Base-by-base conservation (phyloP, 805 yeast genomes). In the Saccharomycopsis microspora region DNA sequence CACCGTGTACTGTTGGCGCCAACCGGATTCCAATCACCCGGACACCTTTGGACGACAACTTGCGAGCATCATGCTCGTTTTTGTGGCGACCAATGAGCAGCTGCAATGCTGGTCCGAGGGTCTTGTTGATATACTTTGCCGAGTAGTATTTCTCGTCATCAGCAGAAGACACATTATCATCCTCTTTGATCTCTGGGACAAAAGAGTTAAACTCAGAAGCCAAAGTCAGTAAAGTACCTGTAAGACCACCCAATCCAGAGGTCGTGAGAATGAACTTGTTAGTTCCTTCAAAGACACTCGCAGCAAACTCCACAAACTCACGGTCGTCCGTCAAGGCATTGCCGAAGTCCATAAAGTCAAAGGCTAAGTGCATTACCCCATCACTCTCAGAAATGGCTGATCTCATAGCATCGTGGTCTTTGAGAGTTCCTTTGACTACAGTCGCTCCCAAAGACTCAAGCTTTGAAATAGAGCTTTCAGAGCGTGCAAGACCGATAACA, bases 341-440 rank as follows among this genome's bases (percentile, higher is more conserved):
- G 2, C 41, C 54, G 36, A 49, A 54, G 8, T 59, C 52, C 3
- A 48, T 27, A 45, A 60, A 64, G 44, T 66, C 51, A 51, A 61
- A 68, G 1, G 63, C 74, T 39, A 65, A 49, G 46, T 68, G 72
- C n/a, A 66, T 43, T 9, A 64, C 63, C 5, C 62, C 72, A 46
- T 69, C 74, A 5, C 62, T 45, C 41, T 56, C 57, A 5, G 46
- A 30, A 8, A 66, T 62, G 4, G 56, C 63, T 41, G 59, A 51
- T 28, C 47, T 55, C 9, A 69, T 55, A 2, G 55, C 37, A 0
- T 65, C 68, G 2, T 58, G 32, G 39, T 60, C 61, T 10, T 51
- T 50, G 3, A 69, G 50, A 7, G 51, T 57, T 28, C 72, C 73
- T 11, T 47, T 43, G 28, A 66, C 45, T 4, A 57, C 55, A 30